Percentiles rank a stretch among this genome's conserved stretches.
Evolutionary conservation across 768 basidiomycete genomes (phyloP).

Genomic region (Leccinum aurantiacum): DNA sequence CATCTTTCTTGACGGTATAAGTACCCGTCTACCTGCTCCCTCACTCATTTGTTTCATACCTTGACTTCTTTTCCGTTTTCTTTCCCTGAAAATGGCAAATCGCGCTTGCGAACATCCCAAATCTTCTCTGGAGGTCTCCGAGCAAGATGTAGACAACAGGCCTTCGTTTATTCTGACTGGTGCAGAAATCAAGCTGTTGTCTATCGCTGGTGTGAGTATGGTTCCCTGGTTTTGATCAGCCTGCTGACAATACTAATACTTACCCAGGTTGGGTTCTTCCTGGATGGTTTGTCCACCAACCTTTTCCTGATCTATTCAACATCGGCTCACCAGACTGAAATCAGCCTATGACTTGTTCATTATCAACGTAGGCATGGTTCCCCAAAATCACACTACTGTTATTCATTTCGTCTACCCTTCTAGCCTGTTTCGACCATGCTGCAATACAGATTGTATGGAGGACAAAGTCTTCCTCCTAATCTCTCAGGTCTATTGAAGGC

Average conservation of each 20-base stretch:
- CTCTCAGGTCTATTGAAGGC: constrained; percentile 67
- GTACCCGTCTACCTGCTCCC: no score
- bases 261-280: constrained; percentile 63
- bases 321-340: constrained; percentile 6
- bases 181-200: constrained; percentile 58
- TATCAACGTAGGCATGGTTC: constrained; percentile 50
- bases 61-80: neutral
- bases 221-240: neutral
- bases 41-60: neutral
- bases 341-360: constrained; percentile 71
- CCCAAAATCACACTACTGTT: neutral
- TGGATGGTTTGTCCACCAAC: constrained; percentile 50
- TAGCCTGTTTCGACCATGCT: constrained; percentile 69
- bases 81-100: constrained; percentile 14
- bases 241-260: constrained; percentile 2
- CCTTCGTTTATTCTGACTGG: constrained; percentile 42
- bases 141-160: constrained; percentile 28
- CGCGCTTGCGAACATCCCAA: neutral
- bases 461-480: constrained; percentile 47
- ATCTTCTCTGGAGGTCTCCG: constrained; percentile 28
- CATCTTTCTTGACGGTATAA: constrained; percentile 4
- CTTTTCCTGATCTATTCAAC: neutral
- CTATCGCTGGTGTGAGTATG: constrained; percentile 56
- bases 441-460: constrained; percentile 61
- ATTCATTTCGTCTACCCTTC: neutral